Evolutionary conservation across 177 flowering plant species (phyloP).

Genomic region (Vitis hybrid): DNA sequence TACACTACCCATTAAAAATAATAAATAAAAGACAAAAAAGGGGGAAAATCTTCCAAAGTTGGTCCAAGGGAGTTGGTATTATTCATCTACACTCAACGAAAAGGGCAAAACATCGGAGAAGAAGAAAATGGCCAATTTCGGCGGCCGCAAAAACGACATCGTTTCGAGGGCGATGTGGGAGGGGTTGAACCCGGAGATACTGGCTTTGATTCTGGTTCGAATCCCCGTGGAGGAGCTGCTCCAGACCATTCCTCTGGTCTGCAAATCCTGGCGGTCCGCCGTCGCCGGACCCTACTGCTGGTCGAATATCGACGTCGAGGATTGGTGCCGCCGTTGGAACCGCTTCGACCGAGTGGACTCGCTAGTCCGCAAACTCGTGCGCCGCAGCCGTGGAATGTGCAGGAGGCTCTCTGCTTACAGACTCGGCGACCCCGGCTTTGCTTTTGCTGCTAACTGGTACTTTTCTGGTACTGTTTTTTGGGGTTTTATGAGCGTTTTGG

Average conservation of each 20-base stretch:
- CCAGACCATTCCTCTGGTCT: constrained; percentile 15
- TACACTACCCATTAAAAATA: too few species aligned
- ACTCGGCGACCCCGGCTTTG: constrained; percentile 21
- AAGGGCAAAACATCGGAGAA: not conserved
- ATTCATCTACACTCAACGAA: too few species aligned
- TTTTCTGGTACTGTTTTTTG: not conserved
- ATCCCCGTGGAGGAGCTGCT: constrained; percentile 19
- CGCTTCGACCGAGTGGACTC: constrained; percentile 3
- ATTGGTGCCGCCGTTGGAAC: constrained; percentile 23
- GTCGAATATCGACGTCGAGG: constrained; percentile 21
- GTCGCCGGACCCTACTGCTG: constrained; percentile 28
- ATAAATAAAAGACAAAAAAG: too few species aligned
- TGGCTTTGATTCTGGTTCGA: constrained; percentile 15
- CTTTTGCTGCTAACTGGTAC: constrained; percentile 28
- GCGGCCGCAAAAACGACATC: not conserved
- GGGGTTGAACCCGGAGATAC: constrained; percentile 16
- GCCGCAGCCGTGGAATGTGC: constrained; percentile 20
- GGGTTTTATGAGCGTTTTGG: not conserved
- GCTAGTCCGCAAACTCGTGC: constrained; percentile 27
- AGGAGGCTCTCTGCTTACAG: constrained; percentile 22
- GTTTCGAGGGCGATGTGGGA: constrained; percentile 12
- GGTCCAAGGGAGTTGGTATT: too few species aligned
- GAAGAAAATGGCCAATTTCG: constrained; percentile 1
- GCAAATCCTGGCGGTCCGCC: constrained; percentile 19
- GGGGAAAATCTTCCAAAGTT: too few species aligned